These are phyloP conservation scores for Clathrospora elynae DNA, from an alignment of 2,329 filamentous ascomycete species.

Conservation along the genomic window DNA sequence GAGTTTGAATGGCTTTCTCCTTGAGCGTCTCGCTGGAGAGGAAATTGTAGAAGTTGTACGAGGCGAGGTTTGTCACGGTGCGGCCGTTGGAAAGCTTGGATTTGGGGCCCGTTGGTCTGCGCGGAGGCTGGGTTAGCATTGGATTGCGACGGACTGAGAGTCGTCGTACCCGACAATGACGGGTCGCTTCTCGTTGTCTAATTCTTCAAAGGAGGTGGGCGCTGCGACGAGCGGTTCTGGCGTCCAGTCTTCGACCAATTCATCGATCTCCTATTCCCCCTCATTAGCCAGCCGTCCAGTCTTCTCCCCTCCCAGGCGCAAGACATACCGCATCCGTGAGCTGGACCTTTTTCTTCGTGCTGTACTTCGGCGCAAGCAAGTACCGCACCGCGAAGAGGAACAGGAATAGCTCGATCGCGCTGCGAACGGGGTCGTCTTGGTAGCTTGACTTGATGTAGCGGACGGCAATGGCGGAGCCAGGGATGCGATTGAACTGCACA, in stretches of 20 bases:
- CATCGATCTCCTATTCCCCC: slow-evolving; percentile 77
- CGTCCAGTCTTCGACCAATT: slow-evolving; percentile 93
- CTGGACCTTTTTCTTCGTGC: slow-evolving; percentile 85
- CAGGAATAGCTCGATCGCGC: slow-evolving; percentile 88
- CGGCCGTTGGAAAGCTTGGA: slow-evolving; percentile 86
- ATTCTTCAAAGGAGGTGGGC: slow-evolving; percentile 74
- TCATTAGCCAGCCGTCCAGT: slow-evolving; percentile 18
- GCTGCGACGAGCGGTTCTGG: slow-evolving; percentile 86
- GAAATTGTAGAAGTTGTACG: slow-evolving; percentile 98
- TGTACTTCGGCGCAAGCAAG: slow-evolving; percentile 87
- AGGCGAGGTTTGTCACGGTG: slow-evolving; percentile 90
- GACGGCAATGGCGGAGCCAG: slow-evolving; percentile 90
- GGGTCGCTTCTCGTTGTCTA: slow-evolving; percentile 82
- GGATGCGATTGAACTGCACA: slow-evolving; percentile 82
- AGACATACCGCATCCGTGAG: slow-evolving; percentile 74
- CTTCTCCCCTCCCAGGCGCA: background rate
- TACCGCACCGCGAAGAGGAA: slow-evolving; percentile 96
- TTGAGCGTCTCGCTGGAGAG: slow-evolving; percentile 90
- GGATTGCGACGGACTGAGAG: background rate
- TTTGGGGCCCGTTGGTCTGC: slow-evolving; percentile 84
- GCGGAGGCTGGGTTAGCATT: slow-evolving; percentile 18
- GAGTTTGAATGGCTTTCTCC: slow-evolving; percentile 90
- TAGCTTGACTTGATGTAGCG: slow-evolving; percentile 97
- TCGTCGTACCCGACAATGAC: slow-evolving; percentile 78
- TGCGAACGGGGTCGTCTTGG: slow-evolving; percentile 94